These are phyloP conservation scores for Arachis stenosperma DNA, from an alignment of 306 rosid genomes.

Conservation along the genomic window DNA sequence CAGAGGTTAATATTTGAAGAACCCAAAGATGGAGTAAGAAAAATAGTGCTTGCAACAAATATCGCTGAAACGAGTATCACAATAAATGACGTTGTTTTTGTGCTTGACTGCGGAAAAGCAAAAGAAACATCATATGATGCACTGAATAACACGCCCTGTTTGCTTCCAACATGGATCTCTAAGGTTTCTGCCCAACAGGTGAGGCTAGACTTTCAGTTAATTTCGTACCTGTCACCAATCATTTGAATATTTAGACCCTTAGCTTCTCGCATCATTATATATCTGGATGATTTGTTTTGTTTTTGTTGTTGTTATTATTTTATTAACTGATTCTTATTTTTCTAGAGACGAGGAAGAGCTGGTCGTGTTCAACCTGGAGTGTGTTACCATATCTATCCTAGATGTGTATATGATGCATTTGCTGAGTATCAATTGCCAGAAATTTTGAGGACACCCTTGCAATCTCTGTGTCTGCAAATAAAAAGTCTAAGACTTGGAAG, in stretches of 20 bases:
- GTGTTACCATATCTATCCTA: constrained; percentile 93
- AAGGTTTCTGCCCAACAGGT: constrained; percentile 95
- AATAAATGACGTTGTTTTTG: constrained; percentile 87
- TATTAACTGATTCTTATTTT: constrained; percentile 25
- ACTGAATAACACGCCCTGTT: constrained; percentile 94
- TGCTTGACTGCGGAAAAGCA: constrained; percentile 97
- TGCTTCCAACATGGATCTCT: constrained; percentile 98
- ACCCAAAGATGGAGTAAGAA: constrained; percentile 81
- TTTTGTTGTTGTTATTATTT: constrained; percentile 20
- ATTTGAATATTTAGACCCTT: not conserved
- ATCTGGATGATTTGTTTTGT: not conserved
- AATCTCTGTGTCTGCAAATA: constrained; percentile 95
- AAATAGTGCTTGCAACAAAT: constrained; percentile 94
- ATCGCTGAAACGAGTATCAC: constrained; percentile 99
- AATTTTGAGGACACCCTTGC: constrained; percentile 95
- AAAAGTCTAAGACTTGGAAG: constrained; percentile 93
- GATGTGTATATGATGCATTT: constrained; percentile 82
- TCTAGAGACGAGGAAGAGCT: constrained; percentile 99
- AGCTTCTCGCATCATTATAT: not conserved
- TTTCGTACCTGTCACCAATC: constrained; percentile 23
- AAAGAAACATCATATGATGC: constrained; percentile 98
- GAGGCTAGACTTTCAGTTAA: constrained; percentile 58
- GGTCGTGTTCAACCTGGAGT: constrained; percentile 97
- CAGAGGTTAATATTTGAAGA: constrained; percentile 91
- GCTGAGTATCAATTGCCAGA: constrained; percentile 93